Conservation (phyloP, 2,329 filamentous ascomycete genomes). For the Purpureocillium lavendulum region DNA sequence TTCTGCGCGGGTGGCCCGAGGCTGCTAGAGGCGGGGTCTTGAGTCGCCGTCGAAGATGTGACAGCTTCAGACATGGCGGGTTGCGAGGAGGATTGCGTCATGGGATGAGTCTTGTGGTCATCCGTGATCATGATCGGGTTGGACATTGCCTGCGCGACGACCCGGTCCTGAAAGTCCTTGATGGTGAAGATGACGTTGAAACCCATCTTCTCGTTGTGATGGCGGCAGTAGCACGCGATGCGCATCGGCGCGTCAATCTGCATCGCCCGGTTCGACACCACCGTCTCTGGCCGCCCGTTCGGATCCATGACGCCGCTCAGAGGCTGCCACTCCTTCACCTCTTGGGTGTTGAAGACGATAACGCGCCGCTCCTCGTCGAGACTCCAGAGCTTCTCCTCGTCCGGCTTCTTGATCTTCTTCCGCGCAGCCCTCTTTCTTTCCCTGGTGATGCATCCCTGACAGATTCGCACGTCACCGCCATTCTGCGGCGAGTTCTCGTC, state of each 20-base stretch:
- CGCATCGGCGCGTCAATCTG: slow-evolving; percentile 86
- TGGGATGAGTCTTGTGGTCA: slow-evolving; percentile 79
- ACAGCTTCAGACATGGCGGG: slow-evolving; percentile 18
- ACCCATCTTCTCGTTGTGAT: slow-evolving; percentile 87
- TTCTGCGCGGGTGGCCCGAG: slow-evolving; percentile 24
- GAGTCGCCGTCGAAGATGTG: slow-evolving; percentile 13
- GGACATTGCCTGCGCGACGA: slow-evolving; percentile 78
- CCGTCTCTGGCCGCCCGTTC: slow-evolving; percentile 35
- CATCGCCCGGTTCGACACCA: slow-evolving; percentile 51
- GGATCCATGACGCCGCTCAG: slow-evolving; percentile 41
- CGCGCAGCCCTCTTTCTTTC: slow-evolving; percentile 85
- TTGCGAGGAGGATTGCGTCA: slow-evolving; percentile 17
- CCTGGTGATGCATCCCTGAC: slow-evolving; percentile 79
- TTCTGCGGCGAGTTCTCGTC: slow-evolving; percentile 68
- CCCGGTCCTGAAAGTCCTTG: slow-evolving; percentile 67
- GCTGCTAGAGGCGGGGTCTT: slow-evolving; percentile 13
- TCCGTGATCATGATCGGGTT: slow-evolving; percentile 95
- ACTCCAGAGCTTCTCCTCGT: slow-evolving; percentile 84
- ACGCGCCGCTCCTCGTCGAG: slow-evolving; percentile 72
- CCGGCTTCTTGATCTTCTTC: slow-evolving; percentile 88
- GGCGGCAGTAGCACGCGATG: slow-evolving; percentile 93
- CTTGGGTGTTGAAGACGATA: slow-evolving; percentile 84
- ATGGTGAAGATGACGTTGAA: slow-evolving; percentile 93
- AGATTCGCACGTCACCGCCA: slow-evolving; percentile 91
- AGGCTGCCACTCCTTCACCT: slow-evolving; percentile 76